Conservation (phyloP, 192 early-diverging fungal genomes). For the Linnemannia zychae region DNA sequence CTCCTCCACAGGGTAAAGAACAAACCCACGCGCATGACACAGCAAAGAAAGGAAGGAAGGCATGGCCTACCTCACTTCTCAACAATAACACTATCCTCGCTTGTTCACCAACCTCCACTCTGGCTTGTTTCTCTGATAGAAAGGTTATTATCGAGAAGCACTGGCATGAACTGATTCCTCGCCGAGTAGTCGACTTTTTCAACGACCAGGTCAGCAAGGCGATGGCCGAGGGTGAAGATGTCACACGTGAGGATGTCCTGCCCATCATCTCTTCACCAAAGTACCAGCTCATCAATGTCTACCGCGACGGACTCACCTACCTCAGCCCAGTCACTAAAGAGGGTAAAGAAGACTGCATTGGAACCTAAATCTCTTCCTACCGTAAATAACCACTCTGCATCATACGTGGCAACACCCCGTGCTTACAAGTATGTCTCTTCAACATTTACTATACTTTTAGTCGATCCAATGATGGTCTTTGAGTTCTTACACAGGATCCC, state of each 20-base stretch:
- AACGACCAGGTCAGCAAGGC: constrained; percentile 71
- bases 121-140: constrained; percentile 55
- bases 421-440: not conserved
- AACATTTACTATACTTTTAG: constrained; percentile 47
- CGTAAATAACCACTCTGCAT: not conserved
- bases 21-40: not conserved
- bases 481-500: constrained; percentile 87
- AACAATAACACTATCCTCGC: not conserved
- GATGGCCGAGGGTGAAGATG: constrained; percentile 63
- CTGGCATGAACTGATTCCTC: constrained; percentile 77
- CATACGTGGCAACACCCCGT: not conserved
- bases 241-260: constrained; percentile 68
- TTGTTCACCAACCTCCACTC: not conserved
- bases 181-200: constrained; percentile 73
- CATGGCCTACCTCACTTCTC: not conserved
- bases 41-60: not conserved
- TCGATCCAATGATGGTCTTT: constrained; percentile 85
- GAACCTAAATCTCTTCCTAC: too few relatives aligned
- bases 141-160: constrained; percentile 92
- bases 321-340: constrained; percentile 81
- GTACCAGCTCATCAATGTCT: constrained; percentile 75
- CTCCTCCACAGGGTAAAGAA: constrained; percentile 48
- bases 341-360: too few relatives aligned
- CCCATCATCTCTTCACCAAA: constrained; percentile 76
- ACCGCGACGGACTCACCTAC: constrained; percentile 81